A percentile compares a stretch with the other conserved stretches of the same genome.
Evolutionary conservation across 768 basidiomycete genomes (phyloP).

Genomic region (Amanita molliuscula): DNA sequence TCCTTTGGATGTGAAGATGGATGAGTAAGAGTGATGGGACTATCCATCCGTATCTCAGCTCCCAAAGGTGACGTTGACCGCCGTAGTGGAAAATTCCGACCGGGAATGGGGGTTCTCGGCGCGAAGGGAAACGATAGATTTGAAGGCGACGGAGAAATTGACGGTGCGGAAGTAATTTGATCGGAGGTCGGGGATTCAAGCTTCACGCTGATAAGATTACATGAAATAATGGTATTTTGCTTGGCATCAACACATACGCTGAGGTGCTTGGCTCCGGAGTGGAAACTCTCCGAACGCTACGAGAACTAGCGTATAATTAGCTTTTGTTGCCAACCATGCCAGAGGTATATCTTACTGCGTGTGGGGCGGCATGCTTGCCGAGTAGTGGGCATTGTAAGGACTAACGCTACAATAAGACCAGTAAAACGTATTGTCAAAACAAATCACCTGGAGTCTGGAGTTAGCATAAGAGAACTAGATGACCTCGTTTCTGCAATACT

Average conservation of each 20-base stretch:
- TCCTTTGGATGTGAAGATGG: constrained; percentile 5
- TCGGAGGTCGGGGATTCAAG: constrained; percentile 10
- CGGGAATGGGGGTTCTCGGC: constrained; percentile 24
- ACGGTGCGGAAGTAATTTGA: constrained; percentile 15
- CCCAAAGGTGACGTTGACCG: neutral
- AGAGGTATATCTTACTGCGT: constrained; percentile 8
- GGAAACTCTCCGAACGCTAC: constrained; percentile 4
- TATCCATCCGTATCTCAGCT: constrained; percentile 2
- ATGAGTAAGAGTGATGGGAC: constrained; percentile 1
- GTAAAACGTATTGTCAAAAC: neutral
- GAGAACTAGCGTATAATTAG: constrained; percentile 6
- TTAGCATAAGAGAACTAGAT: constrained; percentile 1
- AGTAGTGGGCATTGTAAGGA: neutral
- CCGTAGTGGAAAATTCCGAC: constrained; percentile 10
- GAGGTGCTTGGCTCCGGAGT: constrained; percentile 17
- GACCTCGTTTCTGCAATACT: neutral
- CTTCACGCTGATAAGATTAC: constrained; percentile 11
- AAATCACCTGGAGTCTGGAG: constrained; percentile 5
- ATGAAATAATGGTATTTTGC: neutral
- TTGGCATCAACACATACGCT: constrained; percentile 10
- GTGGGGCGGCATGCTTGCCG: neutral
- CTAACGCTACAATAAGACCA: neutral
- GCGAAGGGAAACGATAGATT: constrained; percentile 38
- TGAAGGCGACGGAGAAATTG: constrained; percentile 20
- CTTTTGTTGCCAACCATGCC: neutral